Evolutionary conservation across 139 green algal species (phyloP).

Genomic region (Marvania coccoides): DNA sequence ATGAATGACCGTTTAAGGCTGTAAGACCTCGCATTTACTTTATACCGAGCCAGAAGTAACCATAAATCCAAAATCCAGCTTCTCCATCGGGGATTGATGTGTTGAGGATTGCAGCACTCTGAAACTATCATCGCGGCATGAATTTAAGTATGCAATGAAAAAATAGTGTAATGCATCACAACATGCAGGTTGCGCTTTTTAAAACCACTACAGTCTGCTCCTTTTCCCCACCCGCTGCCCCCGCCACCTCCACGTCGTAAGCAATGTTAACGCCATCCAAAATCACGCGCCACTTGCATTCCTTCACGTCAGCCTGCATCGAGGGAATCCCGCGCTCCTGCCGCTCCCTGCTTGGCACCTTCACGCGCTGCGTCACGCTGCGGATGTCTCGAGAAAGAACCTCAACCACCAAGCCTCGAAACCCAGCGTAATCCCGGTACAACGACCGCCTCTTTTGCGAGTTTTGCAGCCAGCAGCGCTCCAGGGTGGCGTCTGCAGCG

Average conservation of each 20-base stretch:
- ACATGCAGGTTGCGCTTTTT: too few species aligned
- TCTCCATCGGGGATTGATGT: too few species aligned
- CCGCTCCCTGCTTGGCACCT: constrained; percentile 15
- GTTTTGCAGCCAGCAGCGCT: neutral
- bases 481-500: neutral
- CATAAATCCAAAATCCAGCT: too few species aligned
- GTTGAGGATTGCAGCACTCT: too few species aligned
- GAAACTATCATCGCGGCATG: too few species aligned
- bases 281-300: constrained; percentile 43
- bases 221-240: neutral
- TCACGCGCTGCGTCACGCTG: constrained; percentile 49
- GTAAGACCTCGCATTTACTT: too few species aligned
- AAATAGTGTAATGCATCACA: too few species aligned
- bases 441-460: constrained; percentile 1
- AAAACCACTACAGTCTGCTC: too few species aligned
- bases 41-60: too few species aligned
- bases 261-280: constrained; percentile 47
- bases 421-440: constrained; percentile 14
- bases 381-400: constrained; percentile 65
- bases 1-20: too few species aligned
- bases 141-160: too few species aligned
- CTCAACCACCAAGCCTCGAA: constrained; percentile 28
- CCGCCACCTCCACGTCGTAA: constrained; percentile 27
- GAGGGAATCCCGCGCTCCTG: constrained; percentile 2
- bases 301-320: neutral